Evolutionary conservation across 139 green algal genomes (phyloP).

Genomic region (Axilococcus clingmanii): DNA sequence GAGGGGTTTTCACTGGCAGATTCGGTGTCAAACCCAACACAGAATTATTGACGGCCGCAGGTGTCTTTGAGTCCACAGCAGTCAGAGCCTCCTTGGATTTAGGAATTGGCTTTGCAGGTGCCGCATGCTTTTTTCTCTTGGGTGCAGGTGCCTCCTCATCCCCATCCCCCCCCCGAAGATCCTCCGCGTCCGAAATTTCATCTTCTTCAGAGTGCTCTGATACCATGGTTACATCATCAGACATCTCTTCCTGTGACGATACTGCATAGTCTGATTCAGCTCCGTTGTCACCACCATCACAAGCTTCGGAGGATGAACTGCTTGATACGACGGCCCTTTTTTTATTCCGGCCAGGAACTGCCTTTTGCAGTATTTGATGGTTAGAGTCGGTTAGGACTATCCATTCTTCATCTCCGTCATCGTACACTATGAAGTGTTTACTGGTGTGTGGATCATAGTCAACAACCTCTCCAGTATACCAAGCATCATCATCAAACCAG

Average conservation of each 20-base stretch:
- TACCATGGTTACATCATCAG: constrained; percentile 11
- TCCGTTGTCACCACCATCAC: not conserved
- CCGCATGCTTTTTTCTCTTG: constrained; percentile 24
- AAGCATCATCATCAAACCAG: constrained; percentile 43
- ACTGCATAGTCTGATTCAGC: constrained; percentile 8
- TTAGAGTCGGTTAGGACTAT: constrained; percentile 38
- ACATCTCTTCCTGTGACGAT: constrained; percentile 12
- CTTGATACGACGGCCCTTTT: not conserved
- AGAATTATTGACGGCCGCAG: not conserved
- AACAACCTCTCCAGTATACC: constrained; percentile 24
- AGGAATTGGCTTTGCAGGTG: not conserved
- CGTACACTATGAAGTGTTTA: constrained; percentile 52
- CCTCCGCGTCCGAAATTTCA: constrained; percentile 11
- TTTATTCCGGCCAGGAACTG: not conserved
- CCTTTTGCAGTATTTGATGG: not conserved
- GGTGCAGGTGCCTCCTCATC: not conserved
- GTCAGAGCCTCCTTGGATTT: not conserved
- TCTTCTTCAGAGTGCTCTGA: constrained; percentile 4
- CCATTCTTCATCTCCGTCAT: constrained; percentile 70
- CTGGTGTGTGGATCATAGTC: constrained; percentile 9
- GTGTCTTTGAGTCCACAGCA: not conserved
- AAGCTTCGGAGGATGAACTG: not conserved
- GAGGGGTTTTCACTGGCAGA: not conserved
- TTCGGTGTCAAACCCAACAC: not conserved
- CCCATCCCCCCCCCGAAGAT: constrained; percentile 17